These are phyloP conservation scores for Ophiocordyceps australis DNA, from an alignment of 2,329 filamentous ascomycete species.

Conservation along the genomic window DNA sequence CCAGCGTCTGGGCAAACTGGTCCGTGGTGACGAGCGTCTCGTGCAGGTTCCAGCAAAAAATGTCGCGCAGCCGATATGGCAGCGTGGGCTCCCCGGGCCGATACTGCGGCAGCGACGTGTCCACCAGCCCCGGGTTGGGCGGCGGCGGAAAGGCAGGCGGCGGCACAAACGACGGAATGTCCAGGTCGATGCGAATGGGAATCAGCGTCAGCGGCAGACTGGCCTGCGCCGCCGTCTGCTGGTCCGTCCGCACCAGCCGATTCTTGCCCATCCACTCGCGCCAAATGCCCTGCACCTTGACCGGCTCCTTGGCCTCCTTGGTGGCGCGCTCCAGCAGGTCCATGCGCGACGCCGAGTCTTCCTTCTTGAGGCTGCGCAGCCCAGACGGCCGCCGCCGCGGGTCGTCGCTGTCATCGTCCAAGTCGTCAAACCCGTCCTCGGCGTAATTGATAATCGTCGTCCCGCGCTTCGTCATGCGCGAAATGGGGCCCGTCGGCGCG, in stretches of 20 bases:
- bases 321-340: slow-evolving; percentile 60
- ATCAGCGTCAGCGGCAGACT: slow-evolving; percentile 78
- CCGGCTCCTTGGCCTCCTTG: slow-evolving; percentile 62
- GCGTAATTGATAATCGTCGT: slow-evolving; percentile 96
- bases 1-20: slow-evolving; percentile 79
- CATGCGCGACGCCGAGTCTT: slow-evolving; percentile 45
- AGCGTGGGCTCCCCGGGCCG: slow-evolving; percentile 62
- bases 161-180: slow-evolving; percentile 63
- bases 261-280: slow-evolving; percentile 87
- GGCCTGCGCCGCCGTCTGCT: slow-evolving; percentile 46
- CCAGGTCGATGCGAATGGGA: slow-evolving; percentile 89
- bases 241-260: slow-evolving; percentile 32
- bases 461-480: slow-evolving; percentile 89
- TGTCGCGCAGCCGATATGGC: slow-evolving; percentile 77
- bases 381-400: slow-evolving; percentile 65
- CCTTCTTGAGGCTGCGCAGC: slow-evolving; percentile 62
- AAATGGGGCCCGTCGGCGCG: slow-evolving; percentile 42
- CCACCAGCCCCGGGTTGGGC: slow-evolving; percentile 43
- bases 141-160: slow-evolving; percentile 43
- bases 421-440: slow-evolving; percentile 82
- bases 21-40: slow-evolving; percentile 89
- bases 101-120: slow-evolving; percentile 63
- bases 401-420: slow-evolving; percentile 56
- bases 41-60: slow-evolving; percentile 96
- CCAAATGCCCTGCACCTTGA: slow-evolving; percentile 80